Base-by-base conservation (phyloP, 805 yeast genomes). In the Candida parachauliodes region DNA sequence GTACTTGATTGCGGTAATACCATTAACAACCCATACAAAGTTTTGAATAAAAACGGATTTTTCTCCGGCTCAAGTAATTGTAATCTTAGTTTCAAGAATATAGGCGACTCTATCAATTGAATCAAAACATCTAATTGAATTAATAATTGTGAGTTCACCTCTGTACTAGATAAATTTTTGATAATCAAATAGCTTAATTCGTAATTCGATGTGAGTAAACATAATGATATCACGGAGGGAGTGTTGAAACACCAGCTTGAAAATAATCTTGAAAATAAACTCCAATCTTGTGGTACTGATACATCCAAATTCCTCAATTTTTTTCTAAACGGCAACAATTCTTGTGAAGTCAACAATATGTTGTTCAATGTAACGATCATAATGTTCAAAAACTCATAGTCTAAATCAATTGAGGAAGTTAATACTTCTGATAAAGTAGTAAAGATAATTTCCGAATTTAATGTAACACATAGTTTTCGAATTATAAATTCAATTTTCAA, bases 1-100 rank as follows among this genome's bases (percentile, higher is more conserved):
- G 98, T 95, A 9, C 86, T 75, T 0, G 96, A 87, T 56, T 93
- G 98, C 0, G 98, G 98, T 34, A 93, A 61, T 4, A 93, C 71
- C 98, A 93, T 93, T 42, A 93, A 66, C 21, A 93, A 74, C 1
- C 98, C 98, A 56, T 88, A 93, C 21, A 93, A 71, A 37, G 96
- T 85, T 54, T 88, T 87, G 69, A 83, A 86, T 23, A 93, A 63
- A 51, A 74, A 84, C 1, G 94, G 95, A 54, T 84, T 74, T 45
- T 74, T 77, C 33, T 81, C 86, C 1, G 96, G 96, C 52, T 87
- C 95, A 32, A 93, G 65, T n/a, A 93, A 65, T 59, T 91, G 96
- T 38, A 93, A 65, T 41, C 98, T 74, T 45, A 89, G 70, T 49
- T 84, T 80, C 14, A 95, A 82, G 58, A 93, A 89, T 2, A 88